A percentile compares a stretch with the other conserved stretches of the same genome.
Evolutionary conservation across 441 rosid species (phyloP).

Genomic region (Jatropha podagrica): DNA sequence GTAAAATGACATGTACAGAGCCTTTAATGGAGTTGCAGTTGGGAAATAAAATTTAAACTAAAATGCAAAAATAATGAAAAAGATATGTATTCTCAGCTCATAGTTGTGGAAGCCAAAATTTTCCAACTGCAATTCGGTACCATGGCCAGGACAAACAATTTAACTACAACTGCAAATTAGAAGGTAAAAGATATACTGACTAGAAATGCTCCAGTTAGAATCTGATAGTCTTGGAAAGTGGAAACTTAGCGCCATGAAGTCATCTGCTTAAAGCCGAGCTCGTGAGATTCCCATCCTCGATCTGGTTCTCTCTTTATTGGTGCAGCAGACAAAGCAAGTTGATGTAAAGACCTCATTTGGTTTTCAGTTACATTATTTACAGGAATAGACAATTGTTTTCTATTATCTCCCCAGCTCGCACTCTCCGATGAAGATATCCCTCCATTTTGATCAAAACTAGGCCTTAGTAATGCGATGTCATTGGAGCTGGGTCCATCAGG

Average conservation of each 20-base stretch:
- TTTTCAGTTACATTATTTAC: neutral
- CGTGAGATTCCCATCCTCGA: neutral
- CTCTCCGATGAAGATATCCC: conserved; percentile 6
- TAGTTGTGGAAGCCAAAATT: neutral
- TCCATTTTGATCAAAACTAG: conserved; percentile 8
- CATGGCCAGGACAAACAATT: neutral
- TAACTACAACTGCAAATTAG: neutral
- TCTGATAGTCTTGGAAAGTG: neutral
- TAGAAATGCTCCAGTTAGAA: neutral
- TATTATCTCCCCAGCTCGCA: conserved; percentile 1
- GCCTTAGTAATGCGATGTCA: conserved; percentile 1
- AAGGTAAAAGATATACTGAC: neutral
- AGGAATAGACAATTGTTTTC: neutral
- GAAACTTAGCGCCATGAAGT: neutral
- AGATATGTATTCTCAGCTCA: neutral
- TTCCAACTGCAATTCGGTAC: neutral
- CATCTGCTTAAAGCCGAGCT: conserved; percentile 2
- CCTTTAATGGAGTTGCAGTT: neutral
- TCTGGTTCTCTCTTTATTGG: conserved; percentile 8
- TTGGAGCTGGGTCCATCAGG: neutral
- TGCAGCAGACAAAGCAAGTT: conserved; percentile 6
- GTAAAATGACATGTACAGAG: neutral
- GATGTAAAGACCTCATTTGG: conserved; percentile 5
- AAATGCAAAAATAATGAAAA: neutral
- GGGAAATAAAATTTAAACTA: neutral